Base-by-base conservation (phyloP, 306 rosid genomes). In the Adenanthera pavonina region DNA sequence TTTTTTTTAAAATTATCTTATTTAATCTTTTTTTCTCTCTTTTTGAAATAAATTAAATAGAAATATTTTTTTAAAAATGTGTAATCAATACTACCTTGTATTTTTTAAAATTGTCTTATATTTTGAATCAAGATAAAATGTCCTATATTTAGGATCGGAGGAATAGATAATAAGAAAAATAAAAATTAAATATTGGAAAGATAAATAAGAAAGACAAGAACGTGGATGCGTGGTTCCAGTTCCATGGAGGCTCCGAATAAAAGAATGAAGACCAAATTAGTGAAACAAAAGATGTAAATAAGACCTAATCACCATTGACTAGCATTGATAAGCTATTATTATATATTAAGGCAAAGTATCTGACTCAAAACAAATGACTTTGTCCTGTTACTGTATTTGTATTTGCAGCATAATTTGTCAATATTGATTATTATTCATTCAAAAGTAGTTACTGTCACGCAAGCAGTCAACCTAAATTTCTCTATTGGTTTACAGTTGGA, bases 181-280 rank as follows among this genome's bases (percentile, higher is more conserved):
- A 25, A 25, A 25, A 30, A 25, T 8, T 46, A 51, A 66, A n/a
- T 40, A 67, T 52, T 38, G 4, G 7, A 19, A 2, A 25, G 84
- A 75, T 78, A 66, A 11, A 19, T 4, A 56, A 3, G 49, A 76
- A 77, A 78, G 44, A 7, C 49, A 73, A 66, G 16, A 66, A 78
- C 76, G 72, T 74, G 78, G 69, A 17, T 66, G 85, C 83, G 49
- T 73, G 80, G 54, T n/a, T 67, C 46, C 47, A 17, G 47, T 33
- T 67, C 46, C 47, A 17, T 66, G 72, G 40, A 67, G 16, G 72
- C 14, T 40, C 51, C 33, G 8, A 40, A 67, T 40, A 1, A 41
- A 40, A 67, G 12, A 6, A 40, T n/a, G 30, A 43, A 41, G 16
- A 41, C 35, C 9, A 6, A 41, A 3, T 8, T 17, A 41, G 52